Evolutionary conservation across 2,329 filamentous ascomycete species (phyloP).

Genomic region (Aspergillus neotritici): DNA sequence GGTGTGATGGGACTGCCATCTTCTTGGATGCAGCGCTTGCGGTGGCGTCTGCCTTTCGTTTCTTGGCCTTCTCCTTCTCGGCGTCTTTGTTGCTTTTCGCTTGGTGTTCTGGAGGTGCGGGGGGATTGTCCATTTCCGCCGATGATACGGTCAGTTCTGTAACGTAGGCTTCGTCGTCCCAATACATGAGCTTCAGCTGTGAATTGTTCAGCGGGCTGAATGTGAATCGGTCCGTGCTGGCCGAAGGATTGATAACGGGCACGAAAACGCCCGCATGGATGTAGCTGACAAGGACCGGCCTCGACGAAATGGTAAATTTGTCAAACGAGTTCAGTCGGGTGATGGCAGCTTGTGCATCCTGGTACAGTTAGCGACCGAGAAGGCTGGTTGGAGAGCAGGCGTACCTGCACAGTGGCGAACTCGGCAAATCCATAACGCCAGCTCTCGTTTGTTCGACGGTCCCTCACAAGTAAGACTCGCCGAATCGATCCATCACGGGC

Average conservation of each 20-base stretch:
- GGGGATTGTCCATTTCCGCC: constrained; percentile 39
- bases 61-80: constrained; percentile 44
- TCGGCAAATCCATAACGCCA: constrained; percentile 82
- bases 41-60: constrained; percentile 42
- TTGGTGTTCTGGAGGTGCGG: constrained; percentile 19
- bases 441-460: constrained; percentile 64
- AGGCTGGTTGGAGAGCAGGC: background rate
- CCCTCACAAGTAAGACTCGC: constrained; percentile 70
- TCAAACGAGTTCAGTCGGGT: constrained; percentile 65
- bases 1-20: constrained; percentile 55
- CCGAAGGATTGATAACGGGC: constrained; percentile 58
- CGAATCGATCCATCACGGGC: constrained; percentile 69
- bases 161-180: constrained; percentile 68
- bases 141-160: constrained; percentile 58
- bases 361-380: constrained; percentile 3
- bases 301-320: constrained; percentile 71
- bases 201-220: constrained; percentile 67
- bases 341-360: constrained; percentile 68
- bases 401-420: constrained; percentile 63
- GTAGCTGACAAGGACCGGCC: constrained; percentile 64
- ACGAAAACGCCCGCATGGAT: constrained; percentile 84
- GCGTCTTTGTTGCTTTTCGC: constrained; percentile 34
- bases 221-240: constrained; percentile 57
- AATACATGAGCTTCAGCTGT: constrained; percentile 64
- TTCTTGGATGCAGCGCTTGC: constrained; percentile 35